Base-by-base conservation (phyloP, 73 alveolate species). In the Stentor roeselii region DNA sequence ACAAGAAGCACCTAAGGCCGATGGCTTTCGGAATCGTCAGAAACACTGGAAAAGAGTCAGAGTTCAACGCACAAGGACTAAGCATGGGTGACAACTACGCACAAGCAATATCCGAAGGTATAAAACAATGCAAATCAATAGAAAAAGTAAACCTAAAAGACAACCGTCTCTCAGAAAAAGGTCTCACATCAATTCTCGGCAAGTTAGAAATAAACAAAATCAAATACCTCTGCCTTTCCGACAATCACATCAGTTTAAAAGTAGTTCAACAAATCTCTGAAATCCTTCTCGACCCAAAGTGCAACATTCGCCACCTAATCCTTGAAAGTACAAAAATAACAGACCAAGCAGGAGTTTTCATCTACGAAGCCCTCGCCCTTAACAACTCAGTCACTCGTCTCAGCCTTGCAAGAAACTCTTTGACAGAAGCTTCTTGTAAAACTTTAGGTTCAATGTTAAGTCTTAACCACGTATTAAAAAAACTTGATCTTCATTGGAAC, bases 401-500 rank as follows among this genome's bases (percentile, higher is more conserved):
- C n/a, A 35, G 32, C 15, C 32, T 67, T 27, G 82, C 59, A n/a
- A 67, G 32, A 31, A 67, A 67, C 2, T 15, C n/a, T 32, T 14
- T 67, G n/a, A 35, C 60, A 15, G 42, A 67, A 15, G 15, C 15
- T 67, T 30, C 82, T 32, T 36, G 37, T 32, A 32, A 32, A 67
- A 32, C 1, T 67, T 15, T 67, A 35, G 82, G 60, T 0, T 21
- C 15, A 30, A 32, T 32, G 38, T 31, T 67, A 67, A 14, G 27
- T 15, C 32, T 14, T 67, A 32, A 67, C 2, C 15, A 78, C 36
- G 27, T 37, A 30, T 3, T 89, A 0, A 84, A 78, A 41, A 83
- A 75, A 3, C 75, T 91, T 11, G 82, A 82, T 60, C 84, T 91
- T 37, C 60, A 89, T 32, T 91, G 96, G 92, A 87, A 88, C 78